A percentile compares a stretch with the other conserved stretches of the same genome.
phyloP scores from a whole-genome alignment of 768 basidiomycete genomes.

The Auricularia sp. region DNA sequence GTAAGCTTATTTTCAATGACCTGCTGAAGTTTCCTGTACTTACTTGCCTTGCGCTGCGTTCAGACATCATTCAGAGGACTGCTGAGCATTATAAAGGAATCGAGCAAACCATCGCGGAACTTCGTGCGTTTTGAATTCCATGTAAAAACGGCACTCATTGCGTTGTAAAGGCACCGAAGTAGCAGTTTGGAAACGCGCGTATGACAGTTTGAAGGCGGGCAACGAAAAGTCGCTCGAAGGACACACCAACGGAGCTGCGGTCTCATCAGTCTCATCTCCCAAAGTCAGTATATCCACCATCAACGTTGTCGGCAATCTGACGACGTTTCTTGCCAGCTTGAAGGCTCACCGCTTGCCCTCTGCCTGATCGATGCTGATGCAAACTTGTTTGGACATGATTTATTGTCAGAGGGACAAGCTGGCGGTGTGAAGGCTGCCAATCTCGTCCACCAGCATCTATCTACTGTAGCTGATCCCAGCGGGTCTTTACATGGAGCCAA shows the following conservation, averaged over 20 bases:
- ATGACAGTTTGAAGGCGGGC: not conserved
- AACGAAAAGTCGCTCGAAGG: not conserved
- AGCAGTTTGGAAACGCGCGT: not conserved
- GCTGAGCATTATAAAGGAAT: no score
- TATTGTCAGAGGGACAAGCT: not conserved
- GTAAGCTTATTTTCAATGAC: not conserved
- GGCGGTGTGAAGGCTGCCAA: not conserved
- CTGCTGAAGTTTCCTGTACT: no score
- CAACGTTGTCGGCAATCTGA: no score
- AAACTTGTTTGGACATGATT: not conserved
- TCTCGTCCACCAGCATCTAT: not conserved
- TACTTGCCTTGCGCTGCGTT: no score
- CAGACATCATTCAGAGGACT: no score
- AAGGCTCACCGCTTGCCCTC: not conserved
- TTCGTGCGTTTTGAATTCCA: not conserved
- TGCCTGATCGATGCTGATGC: not conserved
- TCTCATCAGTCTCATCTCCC: no score
- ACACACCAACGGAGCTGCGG: no score
- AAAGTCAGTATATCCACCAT: no score
- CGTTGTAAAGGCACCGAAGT: not conserved
- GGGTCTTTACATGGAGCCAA: not conserved
- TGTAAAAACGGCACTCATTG: not conserved
- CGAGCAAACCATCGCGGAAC: not conserved
- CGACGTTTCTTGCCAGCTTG: not conserved
- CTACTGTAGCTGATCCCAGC: not conserved